Conservation (phyloP, 1,284 basidiomycete genomes). For the Trichosporon asahii region DNA sequence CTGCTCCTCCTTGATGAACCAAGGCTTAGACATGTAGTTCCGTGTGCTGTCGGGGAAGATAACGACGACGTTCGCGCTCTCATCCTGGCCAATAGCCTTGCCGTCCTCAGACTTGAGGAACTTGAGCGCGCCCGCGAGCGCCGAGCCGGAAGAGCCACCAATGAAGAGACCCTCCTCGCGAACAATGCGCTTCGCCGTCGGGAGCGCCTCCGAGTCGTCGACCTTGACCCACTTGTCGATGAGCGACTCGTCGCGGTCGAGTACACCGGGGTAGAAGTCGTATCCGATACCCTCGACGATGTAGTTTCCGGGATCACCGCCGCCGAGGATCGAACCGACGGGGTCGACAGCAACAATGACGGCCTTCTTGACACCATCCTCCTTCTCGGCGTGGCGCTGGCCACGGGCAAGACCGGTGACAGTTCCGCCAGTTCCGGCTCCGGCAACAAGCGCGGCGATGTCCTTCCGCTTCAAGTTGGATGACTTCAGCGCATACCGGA, state of each 20-base stretch:
- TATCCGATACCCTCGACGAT: conserved; percentile 87
- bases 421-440: conserved; percentile 93
- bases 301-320: conserved; percentile 64
- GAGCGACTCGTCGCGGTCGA: conserved; percentile 44
- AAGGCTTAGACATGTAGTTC: conserved; percentile 88
- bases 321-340: conserved; percentile 77
- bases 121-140: conserved; percentile 69
- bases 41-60: conserved; percentile 86
- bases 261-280: conserved; percentile 81
- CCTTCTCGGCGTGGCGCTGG: conserved; percentile 61
- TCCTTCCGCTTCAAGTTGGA: conserved; percentile 53
- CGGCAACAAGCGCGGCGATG: conserved; percentile 80
- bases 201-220: conserved; percentile 74
- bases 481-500: conserved; percentile 57
- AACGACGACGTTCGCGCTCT: conserved; percentile 81
- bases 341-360: conserved; percentile 85
- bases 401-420: conserved; percentile 81
- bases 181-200: conserved; percentile 71
- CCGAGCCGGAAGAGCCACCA: conserved; percentile 86
- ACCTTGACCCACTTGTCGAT: conserved; percentile 81
- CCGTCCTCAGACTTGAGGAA: conserved; percentile 73
- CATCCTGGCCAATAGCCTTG: conserved; percentile 61
- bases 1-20: conserved; percentile 39
- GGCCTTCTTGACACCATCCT: conserved; percentile 23
- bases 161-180: conserved; percentile 81